Conservation (phyloP, 768 basidiomycete genomes). For the Lentinula lateritia region DNA sequence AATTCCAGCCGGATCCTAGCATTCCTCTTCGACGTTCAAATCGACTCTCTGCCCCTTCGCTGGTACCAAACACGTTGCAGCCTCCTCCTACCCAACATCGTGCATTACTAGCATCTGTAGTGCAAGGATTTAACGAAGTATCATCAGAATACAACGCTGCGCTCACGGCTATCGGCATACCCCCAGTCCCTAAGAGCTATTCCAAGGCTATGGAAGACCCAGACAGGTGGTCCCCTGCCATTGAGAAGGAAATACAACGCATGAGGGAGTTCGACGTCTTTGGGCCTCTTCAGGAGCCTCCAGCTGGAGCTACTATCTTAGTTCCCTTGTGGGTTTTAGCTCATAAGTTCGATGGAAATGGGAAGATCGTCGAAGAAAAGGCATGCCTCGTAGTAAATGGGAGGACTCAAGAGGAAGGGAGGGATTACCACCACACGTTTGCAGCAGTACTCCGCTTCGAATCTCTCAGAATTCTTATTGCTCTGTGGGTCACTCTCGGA, state of each 20-base stretch:
- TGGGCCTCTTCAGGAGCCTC: no score
- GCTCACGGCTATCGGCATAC: not conserved
- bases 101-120: no score
- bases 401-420: constrained; percentile 23
- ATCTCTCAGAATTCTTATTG: constrained; percentile 10
- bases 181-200: not conserved
- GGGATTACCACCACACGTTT: constrained; percentile 26
- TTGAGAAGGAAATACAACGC: not conserved
- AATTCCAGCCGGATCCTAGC: no score
- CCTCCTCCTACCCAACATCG: no score
- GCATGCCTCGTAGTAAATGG: constrained; percentile 16
- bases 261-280: not conserved
- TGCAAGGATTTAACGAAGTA: not conserved
- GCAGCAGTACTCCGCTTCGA: constrained; percentile 11
- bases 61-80: no score
- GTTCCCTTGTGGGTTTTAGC: constrained; percentile 2
- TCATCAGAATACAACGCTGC: not conserved
- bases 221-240: not conserved
- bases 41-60: no score
- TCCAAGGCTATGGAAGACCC: not conserved
- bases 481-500: no score
- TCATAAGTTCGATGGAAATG: not conserved
- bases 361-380: constrained; percentile 11
- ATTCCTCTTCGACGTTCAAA: no score
- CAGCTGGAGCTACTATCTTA: not conserved